Percentiles rank a stretch among this genome's conserved stretches.
Evolutionary conservation across 164 flowering plant species (phyloP).

Genomic region (Cinnamomum micranthum): DNA sequence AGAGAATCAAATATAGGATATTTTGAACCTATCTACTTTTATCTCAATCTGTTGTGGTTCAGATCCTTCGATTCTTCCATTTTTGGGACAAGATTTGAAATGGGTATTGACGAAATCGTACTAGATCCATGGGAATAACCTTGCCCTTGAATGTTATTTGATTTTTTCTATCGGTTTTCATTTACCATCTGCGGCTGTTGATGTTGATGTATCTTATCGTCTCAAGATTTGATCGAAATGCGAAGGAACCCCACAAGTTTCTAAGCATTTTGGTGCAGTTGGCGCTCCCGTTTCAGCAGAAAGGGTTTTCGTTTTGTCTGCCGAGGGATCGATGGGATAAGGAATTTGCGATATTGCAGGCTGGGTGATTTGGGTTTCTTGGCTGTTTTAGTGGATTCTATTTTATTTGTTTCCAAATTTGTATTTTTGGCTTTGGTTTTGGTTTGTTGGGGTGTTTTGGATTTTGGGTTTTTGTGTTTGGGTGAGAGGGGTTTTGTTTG

Average conservation of each 20-base stretch:
- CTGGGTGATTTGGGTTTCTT: slow-evolving; percentile 37
- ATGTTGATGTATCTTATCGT: slow-evolving; percentile 50
- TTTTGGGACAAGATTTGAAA: neutral
- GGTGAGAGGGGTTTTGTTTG: slow-evolving; percentile 5
- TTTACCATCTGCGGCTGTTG: neutral
- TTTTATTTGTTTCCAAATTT: no score
- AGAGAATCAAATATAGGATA: no score
- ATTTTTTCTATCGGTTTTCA: slow-evolving; percentile 3
- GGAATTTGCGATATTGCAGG: slow-evolving; percentile 56
- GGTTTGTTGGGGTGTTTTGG: neutral
- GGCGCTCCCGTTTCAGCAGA: slow-evolving; percentile 25
- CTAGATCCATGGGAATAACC: slow-evolving; percentile 14
- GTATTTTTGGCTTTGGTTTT: no score
- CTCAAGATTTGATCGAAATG: slow-evolving; percentile 28
- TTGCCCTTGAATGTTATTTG: slow-evolving; percentile 14
- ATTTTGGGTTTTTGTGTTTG: neutral
- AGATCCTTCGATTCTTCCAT: no score
- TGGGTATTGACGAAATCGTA: slow-evolving; percentile 13
- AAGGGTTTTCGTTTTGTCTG: slow-evolving; percentile 36
- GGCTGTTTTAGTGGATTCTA: neutral
- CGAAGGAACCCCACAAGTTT: slow-evolving; percentile 32
- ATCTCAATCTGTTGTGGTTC: no score
- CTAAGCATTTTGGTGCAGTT: slow-evolving; percentile 46
- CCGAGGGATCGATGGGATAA: slow-evolving; percentile 85
- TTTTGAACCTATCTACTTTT: no score